These are phyloP conservation scores for Kodamaea derodonti DNA, from an alignment of 1,139 yeast genomes.

Conservation along the genomic window DNA sequence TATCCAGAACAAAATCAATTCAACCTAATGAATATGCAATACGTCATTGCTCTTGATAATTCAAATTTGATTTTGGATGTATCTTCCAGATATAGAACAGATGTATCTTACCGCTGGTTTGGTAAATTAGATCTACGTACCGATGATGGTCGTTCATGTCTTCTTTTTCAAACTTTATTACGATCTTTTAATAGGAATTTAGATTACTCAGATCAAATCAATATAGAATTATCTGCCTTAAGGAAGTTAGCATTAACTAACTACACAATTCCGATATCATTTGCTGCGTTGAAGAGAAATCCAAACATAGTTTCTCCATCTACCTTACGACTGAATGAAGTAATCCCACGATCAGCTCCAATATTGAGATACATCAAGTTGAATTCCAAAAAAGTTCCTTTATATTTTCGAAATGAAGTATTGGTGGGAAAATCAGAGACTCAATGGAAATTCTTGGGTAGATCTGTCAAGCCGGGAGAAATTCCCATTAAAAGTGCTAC, in stretches of 20 bases:
- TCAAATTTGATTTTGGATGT: conserved; percentile 26
- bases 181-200: conserved; percentile 17
- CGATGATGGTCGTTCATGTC: conserved; percentile 25
- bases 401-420: conserved; percentile 24
- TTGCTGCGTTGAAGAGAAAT: conserved; percentile 28
- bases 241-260: conserved; percentile 23
- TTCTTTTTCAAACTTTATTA: conserved; percentile 25
- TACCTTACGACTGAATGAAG: conserved; percentile 31
- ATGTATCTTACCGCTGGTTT: conserved; percentile 33
- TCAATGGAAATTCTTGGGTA: conserved; percentile 39
- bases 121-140: conserved; percentile 29
- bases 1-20: conserved; percentile 24
- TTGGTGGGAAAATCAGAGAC: conserved; percentile 32
- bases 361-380: conserved; percentile 16
- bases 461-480: conserved; percentile 25
- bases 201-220: conserved; percentile 6
- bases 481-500: conserved; percentile 21
- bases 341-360: conserved; percentile 13
- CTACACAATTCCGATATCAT: conserved; percentile 24
- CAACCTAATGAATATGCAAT: conserved; percentile 34
- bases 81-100: conserved; percentile 32
- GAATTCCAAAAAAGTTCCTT: conserved; percentile 13
- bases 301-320: conserved; percentile 27
- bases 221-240: conserved; percentile 22
- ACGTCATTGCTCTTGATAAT: conserved; percentile 24